Percentiles rank a stretch among this genome's conserved stretches.
phyloP scores from a whole-genome alignment of 768 basidiomycete species.

The Pleurotus tuoliensis region DNA sequence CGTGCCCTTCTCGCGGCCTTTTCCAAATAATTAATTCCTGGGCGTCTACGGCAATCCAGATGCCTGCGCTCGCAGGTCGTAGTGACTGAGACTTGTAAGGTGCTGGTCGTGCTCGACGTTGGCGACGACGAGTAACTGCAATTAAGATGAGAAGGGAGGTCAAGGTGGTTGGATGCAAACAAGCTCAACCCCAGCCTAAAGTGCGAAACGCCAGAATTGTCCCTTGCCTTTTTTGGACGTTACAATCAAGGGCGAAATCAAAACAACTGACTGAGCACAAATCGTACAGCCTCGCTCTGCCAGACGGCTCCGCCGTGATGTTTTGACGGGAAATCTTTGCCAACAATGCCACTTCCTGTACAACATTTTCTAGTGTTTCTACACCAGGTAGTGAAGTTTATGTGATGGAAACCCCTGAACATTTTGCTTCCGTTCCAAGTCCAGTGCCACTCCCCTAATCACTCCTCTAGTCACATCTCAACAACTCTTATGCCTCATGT shows the following conservation, averaged over 20 bases:
- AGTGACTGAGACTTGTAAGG: not conserved
- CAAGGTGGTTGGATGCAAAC: not conserved
- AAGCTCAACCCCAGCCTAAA: not conserved
- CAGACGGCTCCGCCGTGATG: not conserved
- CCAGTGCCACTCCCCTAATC: too few species aligned
- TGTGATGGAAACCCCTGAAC: too few species aligned
- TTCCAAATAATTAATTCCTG: slow-evolving; percentile 35
- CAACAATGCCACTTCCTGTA: too few species aligned
- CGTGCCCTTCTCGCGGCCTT: slow-evolving; percentile 62
- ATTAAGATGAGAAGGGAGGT: not conserved
- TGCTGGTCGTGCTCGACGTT: too few species aligned
- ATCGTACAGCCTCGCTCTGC: not conserved
- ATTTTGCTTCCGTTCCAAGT: too few species aligned
- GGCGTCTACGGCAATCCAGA: slow-evolving; percentile 8
- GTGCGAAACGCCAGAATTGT: not conserved
- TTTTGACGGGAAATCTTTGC: too few species aligned
- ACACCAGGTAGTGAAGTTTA: too few species aligned
- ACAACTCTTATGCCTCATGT: too few species aligned
- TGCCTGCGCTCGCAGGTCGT: not conserved
- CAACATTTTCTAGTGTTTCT: too few species aligned
- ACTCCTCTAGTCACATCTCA: too few species aligned
- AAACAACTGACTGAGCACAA: not conserved
- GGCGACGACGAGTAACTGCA: not conserved
- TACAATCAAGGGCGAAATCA: not conserved
- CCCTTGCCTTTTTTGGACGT: not conserved